phyloP scores from a whole-genome alignment of 352 stramenopile genomes.

The Plasmopara muralis region DNA sequence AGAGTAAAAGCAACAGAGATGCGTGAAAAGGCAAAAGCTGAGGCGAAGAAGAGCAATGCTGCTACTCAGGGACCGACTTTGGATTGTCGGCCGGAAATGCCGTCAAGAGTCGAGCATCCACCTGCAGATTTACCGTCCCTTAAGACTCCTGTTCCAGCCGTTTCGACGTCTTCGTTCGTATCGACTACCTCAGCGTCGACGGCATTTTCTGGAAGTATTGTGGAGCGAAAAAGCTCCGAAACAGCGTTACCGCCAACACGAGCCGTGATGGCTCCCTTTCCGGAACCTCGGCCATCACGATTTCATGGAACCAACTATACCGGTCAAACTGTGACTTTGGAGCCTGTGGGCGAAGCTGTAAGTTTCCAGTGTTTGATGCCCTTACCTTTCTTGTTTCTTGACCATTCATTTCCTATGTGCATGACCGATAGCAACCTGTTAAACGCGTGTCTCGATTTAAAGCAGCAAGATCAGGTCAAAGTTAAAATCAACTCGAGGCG shows the following conservation, averaged over 20 bases:
- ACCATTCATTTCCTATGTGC: slow-evolving; percentile 1
- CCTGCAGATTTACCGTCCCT: slow-evolving; percentile 15
- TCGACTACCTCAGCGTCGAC: slow-evolving; percentile 24
- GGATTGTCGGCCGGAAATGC: slow-evolving; percentile 7
- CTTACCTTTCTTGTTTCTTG: neutral
- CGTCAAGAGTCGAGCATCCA: slow-evolving; percentile 3
- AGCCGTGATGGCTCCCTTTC: slow-evolving; percentile 12
- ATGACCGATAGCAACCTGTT: slow-evolving; percentile 52
- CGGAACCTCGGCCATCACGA: slow-evolving; percentile 31
- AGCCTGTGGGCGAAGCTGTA: slow-evolving; percentile 75
- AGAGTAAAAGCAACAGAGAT: slow-evolving; percentile 62
- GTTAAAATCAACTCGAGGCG: neutral
- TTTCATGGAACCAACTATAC: slow-evolving; percentile 68
- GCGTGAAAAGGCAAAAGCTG: slow-evolving; percentile 29
- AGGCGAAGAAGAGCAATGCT: slow-evolving; percentile 3
- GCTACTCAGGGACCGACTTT: slow-evolving; percentile 4
- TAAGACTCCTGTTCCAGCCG: slow-evolving; percentile 13
- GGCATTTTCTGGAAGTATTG: slow-evolving; percentile 66
- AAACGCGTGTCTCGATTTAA: slow-evolving; percentile 83
- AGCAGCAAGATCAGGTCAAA: slow-evolving; percentile 36
- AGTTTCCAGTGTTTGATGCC: slow-evolving; percentile 5
- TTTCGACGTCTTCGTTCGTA: slow-evolving; percentile 9
- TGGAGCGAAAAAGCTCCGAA: slow-evolving; percentile 52
- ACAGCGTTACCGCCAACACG: slow-evolving; percentile 5
- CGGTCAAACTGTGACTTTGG: slow-evolving; percentile 56